phyloP scores from a whole-genome alignment of 495 filamentous ascomycete species.

The Aspergillus avenaceus region DNA sequence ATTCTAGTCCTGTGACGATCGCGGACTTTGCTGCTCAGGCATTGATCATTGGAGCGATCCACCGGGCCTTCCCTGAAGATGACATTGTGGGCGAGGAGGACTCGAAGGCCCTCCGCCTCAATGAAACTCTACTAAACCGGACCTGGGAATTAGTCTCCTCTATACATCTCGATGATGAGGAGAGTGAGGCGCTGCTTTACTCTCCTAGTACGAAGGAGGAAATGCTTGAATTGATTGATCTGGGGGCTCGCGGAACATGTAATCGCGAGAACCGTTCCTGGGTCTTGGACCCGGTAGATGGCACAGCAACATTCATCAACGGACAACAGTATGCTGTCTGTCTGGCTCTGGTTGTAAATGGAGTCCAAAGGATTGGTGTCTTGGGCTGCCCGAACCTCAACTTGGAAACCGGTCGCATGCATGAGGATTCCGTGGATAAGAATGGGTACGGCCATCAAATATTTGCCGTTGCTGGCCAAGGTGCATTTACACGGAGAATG shows the following conservation, averaged over 20 bases:
- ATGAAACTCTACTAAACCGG: slow-evolving; percentile 45
- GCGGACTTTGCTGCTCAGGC: slow-evolving; percentile 67
- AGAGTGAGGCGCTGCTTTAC: slow-evolving; percentile 35
- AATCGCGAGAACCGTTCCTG: slow-evolving; percentile 43
- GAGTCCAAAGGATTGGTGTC: slow-evolving; percentile 45
- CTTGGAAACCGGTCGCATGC: slow-evolving; percentile 27
- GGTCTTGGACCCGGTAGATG: slow-evolving; percentile 72
- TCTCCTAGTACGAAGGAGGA: slow-evolving; percentile 45
- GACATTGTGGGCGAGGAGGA: slow-evolving; percentile 61
- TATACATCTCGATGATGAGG: slow-evolving; percentile 33
- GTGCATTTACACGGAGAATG: slow-evolving; percentile 50
- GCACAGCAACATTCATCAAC: slow-evolving; percentile 61
- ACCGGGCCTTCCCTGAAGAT: slow-evolving; percentile 51
- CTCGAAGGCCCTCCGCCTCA: slow-evolving; percentile 46
- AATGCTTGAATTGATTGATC: slow-evolving; percentile 60
- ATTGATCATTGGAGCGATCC: slow-evolving; percentile 53
- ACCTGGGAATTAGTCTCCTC: slow-evolving; percentile 48
- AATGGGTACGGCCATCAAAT: slow-evolving; percentile 52
- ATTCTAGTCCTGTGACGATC: slow-evolving; percentile 60
- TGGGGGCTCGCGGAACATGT: slow-evolving; percentile 46
- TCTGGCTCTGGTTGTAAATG: slow-evolving; percentile 50
- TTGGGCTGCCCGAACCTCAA: slow-evolving; percentile 55
- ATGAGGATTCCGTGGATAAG: slow-evolving; percentile 47
- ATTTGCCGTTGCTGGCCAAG: slow-evolving; percentile 53
- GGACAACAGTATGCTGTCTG: slow-evolving; percentile 63